These are phyloP conservation scores for Dendrostoma leiphaemia DNA, from an alignment of 2,329 filamentous ascomycete genomes.

Conservation along the genomic window DNA sequence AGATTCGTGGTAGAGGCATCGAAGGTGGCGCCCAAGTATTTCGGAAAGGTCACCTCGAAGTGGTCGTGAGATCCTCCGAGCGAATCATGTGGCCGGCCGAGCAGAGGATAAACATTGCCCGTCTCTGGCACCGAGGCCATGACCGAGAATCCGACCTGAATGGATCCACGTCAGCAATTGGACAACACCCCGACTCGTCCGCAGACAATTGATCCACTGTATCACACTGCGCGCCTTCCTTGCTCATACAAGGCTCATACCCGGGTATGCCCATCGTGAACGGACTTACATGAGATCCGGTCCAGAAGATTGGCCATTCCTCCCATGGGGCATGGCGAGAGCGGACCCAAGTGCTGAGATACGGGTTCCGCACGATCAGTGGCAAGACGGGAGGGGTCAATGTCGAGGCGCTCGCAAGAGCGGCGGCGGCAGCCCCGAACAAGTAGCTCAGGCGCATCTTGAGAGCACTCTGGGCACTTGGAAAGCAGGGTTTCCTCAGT, in stretches of 20 bases:
- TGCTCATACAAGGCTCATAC: neutral
- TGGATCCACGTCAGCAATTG: conserved; percentile 3
- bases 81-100: conserved; percentile 52
- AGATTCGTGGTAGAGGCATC: conserved; percentile 50
- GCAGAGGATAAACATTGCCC: conserved; percentile 45
- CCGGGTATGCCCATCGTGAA: neutral
- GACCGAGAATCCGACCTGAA: conserved; percentile 46
- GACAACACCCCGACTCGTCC: neutral
- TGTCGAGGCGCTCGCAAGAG: conserved; percentile 44
- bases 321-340: conserved; percentile 73
- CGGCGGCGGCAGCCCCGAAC: conserved; percentile 33
- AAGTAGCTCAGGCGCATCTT: conserved; percentile 29
- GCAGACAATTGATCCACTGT: neutral
- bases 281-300: conserved; percentile 28
- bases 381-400: conserved; percentile 57
- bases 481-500: neutral
- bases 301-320: conserved; percentile 70
- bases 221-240: neutral
- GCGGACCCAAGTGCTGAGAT: conserved; percentile 61
- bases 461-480: neutral
- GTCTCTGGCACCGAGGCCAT: conserved; percentile 44
- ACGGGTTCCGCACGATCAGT: conserved; percentile 58
- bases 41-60: conserved; percentile 40
- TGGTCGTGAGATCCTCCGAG: conserved; percentile 31
- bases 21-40: conserved; percentile 43